Conservation (phyloP, 345 rosid genomes). For the Euphorbia lathyris region DNA sequence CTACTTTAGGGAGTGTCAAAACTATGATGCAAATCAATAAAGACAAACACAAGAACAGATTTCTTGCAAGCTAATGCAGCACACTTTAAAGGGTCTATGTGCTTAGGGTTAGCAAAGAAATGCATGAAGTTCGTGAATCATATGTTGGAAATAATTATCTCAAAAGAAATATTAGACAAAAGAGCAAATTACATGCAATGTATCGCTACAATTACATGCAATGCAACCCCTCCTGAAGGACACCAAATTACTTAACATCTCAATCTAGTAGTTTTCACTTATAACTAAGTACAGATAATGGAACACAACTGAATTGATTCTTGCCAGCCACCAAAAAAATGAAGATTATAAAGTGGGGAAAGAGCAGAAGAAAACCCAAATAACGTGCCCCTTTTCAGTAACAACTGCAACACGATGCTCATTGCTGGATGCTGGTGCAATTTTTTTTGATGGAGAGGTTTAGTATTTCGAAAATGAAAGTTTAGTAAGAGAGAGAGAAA, state of each 20-base stretch:
- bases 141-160: no score
- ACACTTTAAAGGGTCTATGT: background rate
- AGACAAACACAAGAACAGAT: background rate
- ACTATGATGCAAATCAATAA: background rate
- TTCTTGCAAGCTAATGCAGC: background rate
- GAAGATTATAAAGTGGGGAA: background rate
- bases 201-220: no score
- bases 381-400: constrained; percentile 50
- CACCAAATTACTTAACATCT: no score
- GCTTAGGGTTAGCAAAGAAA: background rate
- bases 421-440: constrained; percentile 27
- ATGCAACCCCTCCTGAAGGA: no score
- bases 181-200: no score
- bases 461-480: no score
- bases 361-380: no score
- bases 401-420: constrained; percentile 27
- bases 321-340: background rate
- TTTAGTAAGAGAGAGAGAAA: no score
- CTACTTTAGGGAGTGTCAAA: background rate
- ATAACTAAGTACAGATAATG: no score
- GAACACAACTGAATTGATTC: no score
- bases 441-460: no score
- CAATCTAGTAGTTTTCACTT: background rate
- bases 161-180: no score
- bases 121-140: background rate